These are phyloP conservation scores for Silene conica DNA, from an alignment of 148 eudicot genomes.

Conservation along the genomic window DNA sequence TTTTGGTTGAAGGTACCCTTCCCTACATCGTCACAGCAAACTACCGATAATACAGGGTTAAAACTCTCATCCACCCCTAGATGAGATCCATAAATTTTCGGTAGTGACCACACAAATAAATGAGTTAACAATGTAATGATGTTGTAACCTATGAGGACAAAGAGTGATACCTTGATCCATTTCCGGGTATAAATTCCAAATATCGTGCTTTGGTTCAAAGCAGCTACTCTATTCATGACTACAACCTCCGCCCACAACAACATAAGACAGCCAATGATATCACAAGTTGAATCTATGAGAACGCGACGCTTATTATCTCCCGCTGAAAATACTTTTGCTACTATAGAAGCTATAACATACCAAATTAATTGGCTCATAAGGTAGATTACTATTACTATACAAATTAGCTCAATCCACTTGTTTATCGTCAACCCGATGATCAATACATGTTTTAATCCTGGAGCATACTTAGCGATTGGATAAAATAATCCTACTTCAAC, in stretches of 20 bases:
- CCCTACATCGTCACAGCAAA: neutral
- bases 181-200: neutral
- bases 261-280: neutral
- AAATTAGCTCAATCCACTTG: conserved; percentile 8
- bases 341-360: neutral
- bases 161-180: conserved; percentile 8
- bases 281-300: neutral
- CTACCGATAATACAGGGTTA: neutral
- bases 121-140: neutral
- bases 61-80: neutral
- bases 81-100: neutral
- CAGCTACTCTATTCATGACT: neutral
- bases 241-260: conserved; percentile 9
- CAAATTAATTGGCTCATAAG: neutral
- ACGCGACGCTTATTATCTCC: no score
- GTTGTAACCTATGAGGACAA: conserved; percentile 16
- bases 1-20: neutral
- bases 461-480: conserved; percentile 15
- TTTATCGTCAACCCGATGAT: neutral
- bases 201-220: neutral
- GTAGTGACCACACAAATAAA: neutral
- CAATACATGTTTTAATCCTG: neutral
- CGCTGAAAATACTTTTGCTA: neutral
- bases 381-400: neutral
- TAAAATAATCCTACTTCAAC: neutral